These are phyloP conservation scores for Yamadazyma songkhlaensis DNA, from an alignment of 1,139 yeast species.

Conservation along the genomic window DNA sequence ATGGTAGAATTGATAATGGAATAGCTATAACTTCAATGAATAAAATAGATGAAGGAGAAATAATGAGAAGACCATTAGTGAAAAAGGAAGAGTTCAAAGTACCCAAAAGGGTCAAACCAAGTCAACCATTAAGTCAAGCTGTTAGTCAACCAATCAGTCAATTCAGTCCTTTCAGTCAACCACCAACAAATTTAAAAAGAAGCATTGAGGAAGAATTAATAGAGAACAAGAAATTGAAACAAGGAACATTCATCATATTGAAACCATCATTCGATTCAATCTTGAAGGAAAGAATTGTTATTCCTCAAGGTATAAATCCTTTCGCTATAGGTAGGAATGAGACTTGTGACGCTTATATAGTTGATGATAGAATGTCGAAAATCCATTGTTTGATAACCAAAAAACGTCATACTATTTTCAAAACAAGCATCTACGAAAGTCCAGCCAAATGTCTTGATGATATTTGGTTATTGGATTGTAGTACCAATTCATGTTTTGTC, in stretches of 20 bases:
- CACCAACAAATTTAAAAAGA: not conserved
- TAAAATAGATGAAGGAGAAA: constrained; percentile 40
- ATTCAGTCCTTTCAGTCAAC: not conserved
- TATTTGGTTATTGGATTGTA: constrained; percentile 78
- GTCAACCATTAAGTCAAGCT: constrained; percentile 37
- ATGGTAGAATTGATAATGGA: constrained; percentile 31
- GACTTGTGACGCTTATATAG: constrained; percentile 55
- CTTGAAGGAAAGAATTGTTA: constrained; percentile 41
- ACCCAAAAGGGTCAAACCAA: constrained; percentile 35
- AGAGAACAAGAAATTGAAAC: constrained; percentile 8
- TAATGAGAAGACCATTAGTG: constrained; percentile 45
- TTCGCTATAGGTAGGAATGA: constrained; percentile 66
- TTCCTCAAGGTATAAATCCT: constrained; percentile 62
- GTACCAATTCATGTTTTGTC: constrained; percentile 76
- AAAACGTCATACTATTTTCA: constrained; percentile 55
- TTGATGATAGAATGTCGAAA: constrained; percentile 78
- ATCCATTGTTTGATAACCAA: constrained; percentile 72
- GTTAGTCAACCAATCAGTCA: constrained; percentile 16
- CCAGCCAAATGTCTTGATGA: constrained; percentile 70
- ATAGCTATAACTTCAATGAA: constrained; percentile 39
- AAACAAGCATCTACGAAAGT: constrained; percentile 53
- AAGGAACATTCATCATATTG: constrained; percentile 29
- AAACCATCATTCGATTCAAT: constrained; percentile 30
- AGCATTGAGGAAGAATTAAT: not conserved
- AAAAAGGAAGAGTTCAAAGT: constrained; percentile 38